Percentiles rank a stretch among this genome's conserved stretches.
These are phyloP conservation scores for Lumnitzera racemosa DNA, from an alignment of 345 rosid species.

Conservation along the genomic window DNA sequence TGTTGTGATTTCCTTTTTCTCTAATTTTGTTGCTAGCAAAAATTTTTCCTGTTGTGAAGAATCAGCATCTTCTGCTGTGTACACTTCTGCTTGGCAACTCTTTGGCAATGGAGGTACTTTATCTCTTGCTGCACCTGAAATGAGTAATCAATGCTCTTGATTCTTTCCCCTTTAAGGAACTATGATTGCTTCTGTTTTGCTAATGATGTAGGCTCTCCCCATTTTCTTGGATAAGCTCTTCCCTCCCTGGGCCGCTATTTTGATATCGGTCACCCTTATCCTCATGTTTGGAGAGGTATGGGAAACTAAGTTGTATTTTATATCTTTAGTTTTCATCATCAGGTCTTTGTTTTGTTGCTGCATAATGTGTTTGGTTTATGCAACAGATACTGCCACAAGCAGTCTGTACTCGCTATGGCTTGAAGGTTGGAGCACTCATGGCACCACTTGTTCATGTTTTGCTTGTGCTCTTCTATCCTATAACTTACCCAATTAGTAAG, in stretches of 20 bases:
- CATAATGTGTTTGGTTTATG: constrained; percentile 6
- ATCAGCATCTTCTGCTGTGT: constrained; percentile 88
- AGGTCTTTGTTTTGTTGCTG: not conserved
- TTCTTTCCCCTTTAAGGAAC: no score
- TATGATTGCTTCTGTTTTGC: constrained; percentile 3
- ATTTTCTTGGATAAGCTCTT: constrained; percentile 80
- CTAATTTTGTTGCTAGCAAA: constrained; percentile 42
- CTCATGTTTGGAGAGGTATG: constrained; percentile 78
- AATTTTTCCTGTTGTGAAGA: constrained; percentile 86
- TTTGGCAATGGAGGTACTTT: constrained; percentile 84
- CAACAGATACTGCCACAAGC: constrained; percentile 89
- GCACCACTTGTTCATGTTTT: constrained; percentile 79
- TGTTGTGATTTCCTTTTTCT: not conserved
- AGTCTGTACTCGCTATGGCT: constrained; percentile 83
- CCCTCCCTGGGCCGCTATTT: constrained; percentile 74
- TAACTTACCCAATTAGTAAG: constrained; percentile 96
- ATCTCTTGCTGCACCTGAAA: not conserved
- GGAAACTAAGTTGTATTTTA: constrained; percentile 11
- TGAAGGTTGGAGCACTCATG: constrained; percentile 80
- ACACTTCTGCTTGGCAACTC: constrained; percentile 91
- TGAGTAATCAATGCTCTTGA: not conserved
- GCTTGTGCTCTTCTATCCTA: constrained; percentile 62
- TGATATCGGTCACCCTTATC: constrained; percentile 77
- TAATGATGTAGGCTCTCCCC: constrained; percentile 53
- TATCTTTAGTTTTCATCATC: not conserved